Percentiles rank a stretch among this genome's conserved stretches.
Conservation (phyloP, 345 rosid genomes). For the Hypericum perforatum region DNA sequence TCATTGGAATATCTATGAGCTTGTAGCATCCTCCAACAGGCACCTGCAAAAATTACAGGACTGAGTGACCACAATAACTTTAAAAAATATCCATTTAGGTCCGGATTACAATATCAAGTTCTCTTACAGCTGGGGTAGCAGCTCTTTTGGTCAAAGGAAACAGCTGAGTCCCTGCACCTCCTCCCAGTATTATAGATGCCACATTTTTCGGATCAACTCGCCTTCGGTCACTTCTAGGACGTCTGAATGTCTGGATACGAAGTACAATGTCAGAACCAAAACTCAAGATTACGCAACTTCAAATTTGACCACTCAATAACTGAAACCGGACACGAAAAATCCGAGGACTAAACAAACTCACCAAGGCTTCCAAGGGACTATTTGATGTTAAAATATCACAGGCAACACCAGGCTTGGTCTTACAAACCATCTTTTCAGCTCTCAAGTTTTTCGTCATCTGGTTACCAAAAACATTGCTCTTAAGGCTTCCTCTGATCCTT, state of each 20-base stretch:
- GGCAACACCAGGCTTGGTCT: conserved; percentile 42
- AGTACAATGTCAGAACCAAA: background rate
- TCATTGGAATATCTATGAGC: conserved; percentile 95
- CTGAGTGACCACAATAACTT: too few relatives aligned
- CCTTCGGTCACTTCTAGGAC: conserved; percentile 38
- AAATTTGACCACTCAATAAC: conserved; percentile 1
- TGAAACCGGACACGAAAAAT: background rate
- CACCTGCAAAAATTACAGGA: conserved; percentile 44
- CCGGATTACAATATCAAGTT: background rate
- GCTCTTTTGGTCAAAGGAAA: conserved; percentile 86
- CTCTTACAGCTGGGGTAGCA: conserved; percentile 89
- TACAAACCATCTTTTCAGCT: conserved; percentile 24
- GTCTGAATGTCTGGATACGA: conserved; percentile 36
- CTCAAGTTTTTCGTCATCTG: too few relatives aligned
- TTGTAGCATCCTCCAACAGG: conserved; percentile 92
- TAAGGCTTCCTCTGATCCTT: conserved; percentile 37
- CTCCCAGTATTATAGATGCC: conserved; percentile 84
- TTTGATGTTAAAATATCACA: conserved; percentile 59
- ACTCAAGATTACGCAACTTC: conserved; percentile 1
- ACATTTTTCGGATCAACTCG: conserved; percentile 76
- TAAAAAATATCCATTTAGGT: too few relatives aligned
- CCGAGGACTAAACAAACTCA: conserved; percentile 13
- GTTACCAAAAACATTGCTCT: conserved; percentile 19
- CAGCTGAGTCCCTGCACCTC: conserved; percentile 86
- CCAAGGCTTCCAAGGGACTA: conserved; percentile 48